Conservation (phyloP, 2,329 filamentous ascomycete species). For the Mollisiaceae sp. region DNA sequence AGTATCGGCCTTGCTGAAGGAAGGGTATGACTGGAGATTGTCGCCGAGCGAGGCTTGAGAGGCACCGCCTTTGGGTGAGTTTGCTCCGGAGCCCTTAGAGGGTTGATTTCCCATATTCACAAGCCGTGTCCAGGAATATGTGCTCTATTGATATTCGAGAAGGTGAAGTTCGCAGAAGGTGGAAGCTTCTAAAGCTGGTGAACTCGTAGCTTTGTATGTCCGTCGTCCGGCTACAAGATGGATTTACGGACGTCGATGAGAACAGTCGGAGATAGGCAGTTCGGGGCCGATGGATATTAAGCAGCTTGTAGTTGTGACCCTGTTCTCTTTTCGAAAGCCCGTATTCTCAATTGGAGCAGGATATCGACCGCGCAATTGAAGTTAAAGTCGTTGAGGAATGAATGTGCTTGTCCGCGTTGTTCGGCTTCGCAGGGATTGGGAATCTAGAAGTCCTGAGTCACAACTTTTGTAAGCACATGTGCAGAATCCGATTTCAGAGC, state of each 20-base stretch:
- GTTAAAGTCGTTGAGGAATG: not conserved
- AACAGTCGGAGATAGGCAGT: constrained; percentile 22
- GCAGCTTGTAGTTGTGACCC: not conserved
- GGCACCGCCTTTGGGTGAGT: constrained; percentile 37
- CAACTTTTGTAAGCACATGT: constrained; percentile 22
- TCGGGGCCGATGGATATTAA: not conserved
- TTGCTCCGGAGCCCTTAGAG: constrained; percentile 51
- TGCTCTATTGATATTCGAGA: not conserved
- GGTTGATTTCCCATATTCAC: constrained; percentile 74
- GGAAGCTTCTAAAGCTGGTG: not conserved
- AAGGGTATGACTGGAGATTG: constrained; percentile 80
- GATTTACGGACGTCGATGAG: constrained; percentile 11
- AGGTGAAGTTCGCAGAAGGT: not conserved
- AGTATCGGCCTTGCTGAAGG: constrained; percentile 90
- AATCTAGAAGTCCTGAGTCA: constrained; percentile 23
- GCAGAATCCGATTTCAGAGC: not conserved
- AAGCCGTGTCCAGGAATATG: not conserved
- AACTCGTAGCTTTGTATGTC: constrained; percentile 2
- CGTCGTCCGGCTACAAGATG: constrained; percentile 3
- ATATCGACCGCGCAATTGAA: constrained; percentile 2
- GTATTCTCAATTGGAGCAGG: not conserved
- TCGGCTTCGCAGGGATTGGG: constrained; percentile 19
- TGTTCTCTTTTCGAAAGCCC: not conserved
- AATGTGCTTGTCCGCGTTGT: constrained; percentile 6
- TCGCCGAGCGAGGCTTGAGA: constrained; percentile 41